Evolutionary conservation across 257 asterid species (phyloP), one percentile per base, ranked within the genome.

Genomic region (Salvia rosmarinus): DNA sequence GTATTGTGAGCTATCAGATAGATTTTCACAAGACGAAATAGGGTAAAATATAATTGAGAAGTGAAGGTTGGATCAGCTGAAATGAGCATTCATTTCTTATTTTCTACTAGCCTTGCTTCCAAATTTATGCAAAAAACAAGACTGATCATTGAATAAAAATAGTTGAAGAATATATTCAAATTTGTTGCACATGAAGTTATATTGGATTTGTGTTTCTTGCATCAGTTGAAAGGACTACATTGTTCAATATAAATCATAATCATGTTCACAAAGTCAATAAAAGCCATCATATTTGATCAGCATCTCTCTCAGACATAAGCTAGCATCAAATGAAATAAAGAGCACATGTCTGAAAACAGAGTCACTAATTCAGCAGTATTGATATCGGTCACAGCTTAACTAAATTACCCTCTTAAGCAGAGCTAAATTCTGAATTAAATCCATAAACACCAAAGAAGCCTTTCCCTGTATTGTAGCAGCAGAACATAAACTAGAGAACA

Each of bases 1-100:
- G 71, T 44, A 39, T 34, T 50, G 50, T 4, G 58, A 79, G 68
- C 54, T 12, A 14, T 50, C 58, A 55, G 25, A 55, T 20, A 37
- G 46, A 69, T 34, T 68, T 52, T 35, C 62, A 44, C 4, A 11
- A 59, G 37, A 47, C 3, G n/a, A 69, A 54, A 12, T 35, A n/a
- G 64, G 54, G 72, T 60, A 32, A 52, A 51, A 19, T 32, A 60
- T 11, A 4, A 40, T 44, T n/a, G 47, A 46, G 17, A 28, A 54
- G 28, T 16, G 43, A 68, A 61, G 46, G 59, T 57, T 11, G 7
- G 30, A 37, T n/a, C 52, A 49, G 40, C 32, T 42, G 60, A 51
- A 61, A 1, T 39, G 58, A 44, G 14, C n/a, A 68, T 63, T 17
- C 69, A 43, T 21, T 9, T 23, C 12, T 56, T 23, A 56, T 10